Percentiles rank a stretch among this genome's conserved stretches.
These are phyloP conservation scores for Chamaenerion angustifolium DNA, from an alignment of 345 rosid genomes.

Conservation along the genomic window DNA sequence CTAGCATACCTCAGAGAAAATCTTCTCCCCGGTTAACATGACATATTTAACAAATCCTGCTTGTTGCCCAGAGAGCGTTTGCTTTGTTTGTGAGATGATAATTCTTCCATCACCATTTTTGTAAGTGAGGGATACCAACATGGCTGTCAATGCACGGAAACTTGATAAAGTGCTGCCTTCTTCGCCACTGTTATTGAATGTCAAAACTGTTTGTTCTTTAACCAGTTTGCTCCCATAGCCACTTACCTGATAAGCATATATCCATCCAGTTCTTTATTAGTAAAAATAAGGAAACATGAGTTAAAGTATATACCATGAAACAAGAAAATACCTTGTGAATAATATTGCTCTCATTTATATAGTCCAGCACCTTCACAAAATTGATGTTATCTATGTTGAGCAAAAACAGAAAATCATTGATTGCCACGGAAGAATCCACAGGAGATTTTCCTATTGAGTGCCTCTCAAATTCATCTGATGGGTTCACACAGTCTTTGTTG, in stretches of 20 bases:
- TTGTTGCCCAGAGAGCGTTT: slow-evolving; percentile 26
- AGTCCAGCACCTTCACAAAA: slow-evolving; percentile 59
- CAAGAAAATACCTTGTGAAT: slow-evolving; percentile 58
- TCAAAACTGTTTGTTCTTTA: slow-evolving; percentile 28
- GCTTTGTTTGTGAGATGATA: slow-evolving; percentile 52
- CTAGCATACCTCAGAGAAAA: slow-evolving; percentile 68
- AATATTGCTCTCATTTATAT: slow-evolving; percentile 71
- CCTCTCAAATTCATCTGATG: slow-evolving; percentile 20
- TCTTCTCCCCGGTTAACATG: slow-evolving; percentile 80
- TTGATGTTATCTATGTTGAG: slow-evolving; percentile 81
- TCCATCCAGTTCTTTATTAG: slow-evolving; percentile 5
- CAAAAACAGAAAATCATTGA: slow-evolving; percentile 72
- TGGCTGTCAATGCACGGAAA: slow-evolving; percentile 55
- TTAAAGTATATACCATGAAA: slow-evolving; percentile 5
- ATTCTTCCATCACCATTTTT: slow-evolving; percentile 78
- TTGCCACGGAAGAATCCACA: slow-evolving; percentile 49
- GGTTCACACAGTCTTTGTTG: slow-evolving; percentile 13
- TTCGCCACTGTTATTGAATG: slow-evolving; percentile 20
- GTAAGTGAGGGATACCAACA: slow-evolving; percentile 60
- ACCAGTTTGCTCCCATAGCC: slow-evolving; percentile 55
- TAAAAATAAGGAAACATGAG: slow-evolving; percentile 7
- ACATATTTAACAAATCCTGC: slow-evolving; percentile 70
- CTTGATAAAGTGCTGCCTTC: slow-evolving; percentile 48
- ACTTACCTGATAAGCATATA: slow-evolving; percentile 39
- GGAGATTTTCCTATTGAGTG: slow-evolving; percentile 17